Conservation (phyloP, 768 basidiomycete species). For the Ramaria sp. region DNA sequence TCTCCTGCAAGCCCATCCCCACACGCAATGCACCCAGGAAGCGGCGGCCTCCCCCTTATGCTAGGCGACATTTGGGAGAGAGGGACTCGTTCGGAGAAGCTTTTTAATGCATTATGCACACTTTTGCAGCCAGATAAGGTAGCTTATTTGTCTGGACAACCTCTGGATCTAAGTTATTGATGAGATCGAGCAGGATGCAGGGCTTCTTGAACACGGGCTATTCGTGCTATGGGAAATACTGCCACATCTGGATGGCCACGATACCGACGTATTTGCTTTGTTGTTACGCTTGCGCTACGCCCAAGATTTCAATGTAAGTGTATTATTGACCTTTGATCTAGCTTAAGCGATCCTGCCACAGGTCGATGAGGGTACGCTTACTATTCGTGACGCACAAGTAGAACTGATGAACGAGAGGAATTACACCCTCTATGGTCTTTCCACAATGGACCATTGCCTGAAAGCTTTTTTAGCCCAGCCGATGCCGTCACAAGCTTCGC, state of each 20-base stretch:
- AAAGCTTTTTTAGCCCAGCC: slow-evolving; percentile 51
- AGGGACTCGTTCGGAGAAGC: slow-evolving; percentile 55
- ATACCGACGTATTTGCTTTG: slow-evolving; percentile 63
- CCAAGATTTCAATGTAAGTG: slow-evolving; percentile 55
- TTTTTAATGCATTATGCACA: slow-evolving; percentile 55
- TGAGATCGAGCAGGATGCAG: slow-evolving; percentile 37
- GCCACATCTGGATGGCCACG: slow-evolving; percentile 64
- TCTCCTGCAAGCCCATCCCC: slow-evolving; percentile 13
- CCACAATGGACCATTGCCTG: slow-evolving; percentile 68
- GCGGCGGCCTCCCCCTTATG: background rate
- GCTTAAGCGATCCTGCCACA: slow-evolving; percentile 19
- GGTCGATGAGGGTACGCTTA: slow-evolving; percentile 78
- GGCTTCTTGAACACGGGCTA: slow-evolving; percentile 66
- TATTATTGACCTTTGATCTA: background rate
- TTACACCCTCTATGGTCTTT: slow-evolving; percentile 78
- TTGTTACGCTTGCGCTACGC: slow-evolving; percentile 66
- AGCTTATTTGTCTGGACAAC: slow-evolving; percentile 13
- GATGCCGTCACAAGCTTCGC: slow-evolving; percentile 30
- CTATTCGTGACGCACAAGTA: slow-evolving; percentile 53
- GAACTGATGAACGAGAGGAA: slow-evolving; percentile 45
- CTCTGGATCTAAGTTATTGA: background rate
- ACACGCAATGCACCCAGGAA: slow-evolving; percentile 26
- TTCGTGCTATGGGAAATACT: slow-evolving; percentile 80
- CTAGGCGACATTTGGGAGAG: slow-evolving; percentile 55
- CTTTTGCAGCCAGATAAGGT: slow-evolving; percentile 60